Conservation (phyloP, 768 basidiomycete species). For the Collybiopsis confluens region DNA sequence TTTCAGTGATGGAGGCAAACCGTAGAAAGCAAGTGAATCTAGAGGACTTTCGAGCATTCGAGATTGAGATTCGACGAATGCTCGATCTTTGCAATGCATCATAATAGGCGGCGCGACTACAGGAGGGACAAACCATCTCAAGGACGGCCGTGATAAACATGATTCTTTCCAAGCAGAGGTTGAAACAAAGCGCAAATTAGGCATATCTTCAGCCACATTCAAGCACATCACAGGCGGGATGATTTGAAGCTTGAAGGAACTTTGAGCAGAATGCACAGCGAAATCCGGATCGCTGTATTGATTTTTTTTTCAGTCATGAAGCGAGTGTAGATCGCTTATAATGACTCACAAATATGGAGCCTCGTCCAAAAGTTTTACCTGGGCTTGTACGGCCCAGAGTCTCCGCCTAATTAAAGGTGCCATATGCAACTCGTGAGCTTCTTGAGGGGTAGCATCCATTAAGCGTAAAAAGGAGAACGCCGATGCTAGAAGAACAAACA, state of each 20-base stretch:
- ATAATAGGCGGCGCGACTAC: constrained; percentile 82
- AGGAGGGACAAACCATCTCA: constrained; percentile 84
- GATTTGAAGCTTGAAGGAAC: constrained; percentile 32
- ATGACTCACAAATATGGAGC: constrained; percentile 27
- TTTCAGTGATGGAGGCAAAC: constrained; percentile 63
- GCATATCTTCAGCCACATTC: constrained; percentile 38
- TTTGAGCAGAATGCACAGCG: constrained; percentile 30
- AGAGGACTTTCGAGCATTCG: constrained; percentile 61
- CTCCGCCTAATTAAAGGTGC: constrained; percentile 58
- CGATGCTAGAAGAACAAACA: constrained; percentile 31
- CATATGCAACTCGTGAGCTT: constrained; percentile 57
- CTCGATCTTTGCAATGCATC: constrained; percentile 68
- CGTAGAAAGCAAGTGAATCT: constrained; percentile 77
- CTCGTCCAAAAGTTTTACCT: constrained; percentile 34
- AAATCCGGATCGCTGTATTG: constrained; percentile 50
- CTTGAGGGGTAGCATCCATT: constrained; percentile 56
- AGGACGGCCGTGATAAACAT: constrained; percentile 71
- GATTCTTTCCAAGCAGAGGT: constrained; percentile 63
- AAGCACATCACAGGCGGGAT: constrained; percentile 25
- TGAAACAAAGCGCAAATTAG: constrained; percentile 60
- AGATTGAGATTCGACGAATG: constrained; percentile 71
- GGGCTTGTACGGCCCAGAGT: constrained; percentile 44
- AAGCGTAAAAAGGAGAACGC: constrained; percentile 81
- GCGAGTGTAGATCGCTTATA: not conserved
- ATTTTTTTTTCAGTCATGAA: constrained; percentile 2